A percentile compares a stretch with the other conserved stretches of the same genome.
Evolutionary conservation across 2,329 filamentous ascomycete genomes (phyloP).

Genomic region (Apiospora rasikravindrae): DNA sequence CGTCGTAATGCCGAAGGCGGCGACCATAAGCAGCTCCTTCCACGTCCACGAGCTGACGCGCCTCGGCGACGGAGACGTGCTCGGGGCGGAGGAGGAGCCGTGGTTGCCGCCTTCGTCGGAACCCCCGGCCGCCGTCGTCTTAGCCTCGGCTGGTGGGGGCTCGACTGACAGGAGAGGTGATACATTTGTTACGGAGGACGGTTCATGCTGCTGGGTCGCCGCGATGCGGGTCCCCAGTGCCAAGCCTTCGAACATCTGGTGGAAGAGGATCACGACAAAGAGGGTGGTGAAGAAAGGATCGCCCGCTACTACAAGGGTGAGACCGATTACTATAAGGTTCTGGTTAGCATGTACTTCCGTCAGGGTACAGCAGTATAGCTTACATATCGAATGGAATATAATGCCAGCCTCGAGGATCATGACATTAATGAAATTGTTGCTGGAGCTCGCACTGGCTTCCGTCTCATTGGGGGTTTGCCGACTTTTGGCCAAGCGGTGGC

Average conservation of each 20-base stretch:
- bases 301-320: conserved; percentile 66
- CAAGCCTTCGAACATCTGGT: conserved; percentile 79
- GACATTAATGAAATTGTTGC: conserved; percentile 57
- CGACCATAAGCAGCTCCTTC: conserved; percentile 66
- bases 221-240: conserved; percentile 76
- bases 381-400: conserved; percentile 74
- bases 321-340: conserved; percentile 59
- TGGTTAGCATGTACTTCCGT: background rate
- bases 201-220: conserved; percentile 47
- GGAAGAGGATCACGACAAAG: conserved; percentile 75
- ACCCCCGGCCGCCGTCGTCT: background rate
- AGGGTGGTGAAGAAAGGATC: conserved; percentile 62
- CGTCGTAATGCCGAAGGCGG: conserved; percentile 71
- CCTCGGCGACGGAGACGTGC: conserved; percentile 14
- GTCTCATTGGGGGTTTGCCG: conserved; percentile 26
- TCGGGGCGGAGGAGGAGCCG: background rate
- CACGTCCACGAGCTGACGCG: conserved; percentile 44
- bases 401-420: conserved; percentile 75
- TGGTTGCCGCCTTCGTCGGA: conserved; percentile 25
- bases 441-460: conserved; percentile 18
- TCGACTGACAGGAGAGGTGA: background rate
- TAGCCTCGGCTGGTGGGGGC: background rate
- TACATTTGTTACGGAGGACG: conserved; percentile 10
- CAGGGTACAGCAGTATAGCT: conserved; percentile 33
- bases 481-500: conserved; percentile 60